Percentiles rank a stretch among this genome's conserved stretches.
These are phyloP conservation scores for Eimeria necatrix DNA, from an alignment of 169 alveolate genomes.

Conservation along the genomic window DNA sequence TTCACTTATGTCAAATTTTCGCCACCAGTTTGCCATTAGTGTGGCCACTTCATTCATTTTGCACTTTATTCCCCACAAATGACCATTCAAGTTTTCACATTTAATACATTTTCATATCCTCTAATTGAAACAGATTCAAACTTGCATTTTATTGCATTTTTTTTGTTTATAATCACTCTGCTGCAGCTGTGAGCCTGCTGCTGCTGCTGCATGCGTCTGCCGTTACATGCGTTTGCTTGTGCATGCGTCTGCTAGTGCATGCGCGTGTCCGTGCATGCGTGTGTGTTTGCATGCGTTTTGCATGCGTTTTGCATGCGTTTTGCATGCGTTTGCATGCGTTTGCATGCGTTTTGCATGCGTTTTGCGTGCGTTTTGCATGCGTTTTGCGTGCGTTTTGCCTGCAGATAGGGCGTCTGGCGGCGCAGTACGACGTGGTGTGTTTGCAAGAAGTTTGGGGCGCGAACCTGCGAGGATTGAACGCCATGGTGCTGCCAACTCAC, in stretches of 20 bases:
- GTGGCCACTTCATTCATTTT: too few relatives aligned
- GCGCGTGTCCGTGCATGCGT: not conserved
- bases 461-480: constrained; percentile 68
- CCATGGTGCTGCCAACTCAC: constrained; percentile 73
- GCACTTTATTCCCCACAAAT: too few relatives aligned
- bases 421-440: constrained; percentile 78
- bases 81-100: not conserved
- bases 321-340: not conserved
- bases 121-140: not conserved
- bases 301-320: not conserved
- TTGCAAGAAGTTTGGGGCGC: constrained; percentile 83
- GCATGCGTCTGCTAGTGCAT: not conserved
- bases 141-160: not conserved
- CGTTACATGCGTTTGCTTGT: not conserved
- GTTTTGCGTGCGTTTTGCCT: not conserved
- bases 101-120: not conserved
- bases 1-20: too few relatives aligned
- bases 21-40: too few relatives aligned
- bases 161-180: too few relatives aligned
- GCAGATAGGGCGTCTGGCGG: constrained; percentile 71
- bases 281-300: not conserved
- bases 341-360: not conserved
- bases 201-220: not conserved
- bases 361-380: not conserved
- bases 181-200: too few relatives aligned